phyloP scores from a whole-genome alignment of 2,329 filamentous ascomycete species.

The Epichloe coenophiala region DNA sequence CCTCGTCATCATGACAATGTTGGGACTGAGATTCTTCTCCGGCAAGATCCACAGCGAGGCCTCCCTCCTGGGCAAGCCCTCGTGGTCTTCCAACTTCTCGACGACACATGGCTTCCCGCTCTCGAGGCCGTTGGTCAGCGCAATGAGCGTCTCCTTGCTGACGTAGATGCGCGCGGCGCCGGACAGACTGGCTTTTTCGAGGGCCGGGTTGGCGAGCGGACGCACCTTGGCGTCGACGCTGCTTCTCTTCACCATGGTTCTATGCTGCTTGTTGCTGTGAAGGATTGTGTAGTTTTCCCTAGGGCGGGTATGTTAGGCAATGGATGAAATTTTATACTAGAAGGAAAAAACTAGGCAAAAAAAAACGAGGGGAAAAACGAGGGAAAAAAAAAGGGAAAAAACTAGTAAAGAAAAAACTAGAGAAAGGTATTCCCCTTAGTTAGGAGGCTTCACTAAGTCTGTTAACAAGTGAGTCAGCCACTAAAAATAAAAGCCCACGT shows the following conservation, averaged over 20 bases:
- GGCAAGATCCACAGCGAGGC: constrained; percentile 37
- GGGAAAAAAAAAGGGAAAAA: too few species aligned
- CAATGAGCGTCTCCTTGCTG: constrained; percentile 32
- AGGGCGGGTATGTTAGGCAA: too few species aligned
- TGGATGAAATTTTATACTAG: too few species aligned
- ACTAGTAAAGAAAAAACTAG: too few species aligned
- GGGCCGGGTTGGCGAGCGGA: constrained; percentile 25
- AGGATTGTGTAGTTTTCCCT: too few species aligned
- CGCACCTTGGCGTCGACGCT: constrained; percentile 27
- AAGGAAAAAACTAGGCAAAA: too few species aligned
- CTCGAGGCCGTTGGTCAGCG: constrained; percentile 29
- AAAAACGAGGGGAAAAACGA: too few species aligned
- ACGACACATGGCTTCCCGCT: constrained; percentile 29
- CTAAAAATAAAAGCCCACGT: too few species aligned
- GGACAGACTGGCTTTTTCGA: constrained; percentile 25
- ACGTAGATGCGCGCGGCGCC: constrained; percentile 35
- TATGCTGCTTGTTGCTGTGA: constrained; percentile 1
- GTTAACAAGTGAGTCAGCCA: too few species aligned
- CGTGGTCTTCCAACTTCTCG: constrained; percentile 17
- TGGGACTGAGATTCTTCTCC: constrained; percentile 49
- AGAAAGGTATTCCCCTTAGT: too few species aligned
- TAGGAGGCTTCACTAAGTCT: too few species aligned
- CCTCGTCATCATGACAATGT: constrained; percentile 59
- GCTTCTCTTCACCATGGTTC: constrained; percentile 20
- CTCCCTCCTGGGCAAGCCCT: constrained; percentile 21